Conservation (phyloP, 495 filamentous ascomycete species). For the Hyaloscypha finlandica region DNA sequence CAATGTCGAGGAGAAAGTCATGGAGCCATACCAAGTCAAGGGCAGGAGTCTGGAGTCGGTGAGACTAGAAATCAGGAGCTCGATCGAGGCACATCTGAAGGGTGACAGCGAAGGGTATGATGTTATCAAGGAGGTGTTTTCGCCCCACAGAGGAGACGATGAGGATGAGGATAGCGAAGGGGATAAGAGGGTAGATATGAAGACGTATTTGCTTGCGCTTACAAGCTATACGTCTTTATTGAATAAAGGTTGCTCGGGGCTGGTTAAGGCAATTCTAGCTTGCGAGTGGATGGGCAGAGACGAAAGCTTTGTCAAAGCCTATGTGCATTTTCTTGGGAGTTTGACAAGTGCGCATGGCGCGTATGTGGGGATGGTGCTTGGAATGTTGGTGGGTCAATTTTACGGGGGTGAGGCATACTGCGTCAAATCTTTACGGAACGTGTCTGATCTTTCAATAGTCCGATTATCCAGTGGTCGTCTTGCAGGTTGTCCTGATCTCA, state of each 20-base stretch:
- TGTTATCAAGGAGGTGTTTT: conserved; percentile 68
- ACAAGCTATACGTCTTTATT: conserved; percentile 71
- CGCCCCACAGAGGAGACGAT: conserved; percentile 44
- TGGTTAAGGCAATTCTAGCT: conserved; percentile 72
- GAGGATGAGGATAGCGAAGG: conserved; percentile 40
- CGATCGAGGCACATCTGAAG: conserved; percentile 65
- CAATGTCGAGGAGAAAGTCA: conserved; percentile 61
- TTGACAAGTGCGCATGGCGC: conserved; percentile 76
- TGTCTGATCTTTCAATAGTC: conserved; percentile 26
- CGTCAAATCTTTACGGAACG: not conserved
- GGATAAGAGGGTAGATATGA: conserved; percentile 55
- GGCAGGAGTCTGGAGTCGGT: conserved; percentile 48
- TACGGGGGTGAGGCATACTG: conserved; percentile 45
- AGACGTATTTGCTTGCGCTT: conserved; percentile 75
- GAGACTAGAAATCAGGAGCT: conserved; percentile 70
- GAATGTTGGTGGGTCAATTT: conserved; percentile 80
- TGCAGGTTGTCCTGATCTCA: conserved; percentile 60
- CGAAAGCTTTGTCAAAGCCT: conserved; percentile 75
- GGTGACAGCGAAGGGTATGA: conserved; percentile 75
- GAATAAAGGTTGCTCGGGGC: conserved; percentile 67
- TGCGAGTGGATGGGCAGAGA: conserved; percentile 86
- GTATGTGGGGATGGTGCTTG: conserved; percentile 63
- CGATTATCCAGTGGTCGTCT: conserved; percentile 54
- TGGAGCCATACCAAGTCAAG: conserved; percentile 48
- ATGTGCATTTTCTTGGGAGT: conserved; percentile 76